Base-by-base conservation (phyloP, 129 eudicot species). In the Pittosporum tobira region DNA sequence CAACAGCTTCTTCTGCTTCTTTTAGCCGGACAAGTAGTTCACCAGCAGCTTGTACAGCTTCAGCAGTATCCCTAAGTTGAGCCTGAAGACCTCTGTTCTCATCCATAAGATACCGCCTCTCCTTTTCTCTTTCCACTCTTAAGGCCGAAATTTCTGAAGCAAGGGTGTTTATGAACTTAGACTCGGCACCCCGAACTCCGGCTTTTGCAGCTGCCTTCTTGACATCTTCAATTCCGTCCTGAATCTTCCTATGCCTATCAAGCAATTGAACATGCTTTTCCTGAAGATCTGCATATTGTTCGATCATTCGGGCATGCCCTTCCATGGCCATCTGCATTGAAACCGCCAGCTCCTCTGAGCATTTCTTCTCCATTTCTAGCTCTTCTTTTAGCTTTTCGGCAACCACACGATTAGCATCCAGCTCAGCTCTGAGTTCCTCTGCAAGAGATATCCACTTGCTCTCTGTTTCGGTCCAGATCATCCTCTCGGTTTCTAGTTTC, bases 41-140 rank as follows among this genome's bases (percentile, higher is more conserved):
- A 38, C 99, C 84, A 38, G 99, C 99, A 63, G 99, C 99, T 66
- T 91, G 94, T 63, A 91, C 94, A 72, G 99, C 99, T 69, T 91
- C 99, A 11, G 91, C 88, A 50, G 99, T 91, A 67, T 91, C 99
- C 48, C 90, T 78, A 61, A 91, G 64, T 58, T 91, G 99, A 38
- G 85, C 85, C 53, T 87, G 94, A 61, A 91, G 94, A 25, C 81
- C 89, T 79, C 70, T 83, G 51, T 73, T 91, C 77, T 91, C 99
- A 66, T 91, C 94, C 73, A 73, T 81, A 37, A 71, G 80, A 47
- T 80, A 75, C 49, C 73, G 65, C 51, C 90, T 79, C 64, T 91
- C 99, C 21, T 73, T 91, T 65, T 91, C 96, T 75, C 88, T 74
- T 72, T 91, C 99, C 57, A 83, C 81, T 62, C 77, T 86, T 22